Percentiles rank a stretch among this genome's conserved stretches.
phyloP scores from a whole-genome alignment of 108 stramenopile genomes.

The Asterionellopsis glacialis region DNA sequence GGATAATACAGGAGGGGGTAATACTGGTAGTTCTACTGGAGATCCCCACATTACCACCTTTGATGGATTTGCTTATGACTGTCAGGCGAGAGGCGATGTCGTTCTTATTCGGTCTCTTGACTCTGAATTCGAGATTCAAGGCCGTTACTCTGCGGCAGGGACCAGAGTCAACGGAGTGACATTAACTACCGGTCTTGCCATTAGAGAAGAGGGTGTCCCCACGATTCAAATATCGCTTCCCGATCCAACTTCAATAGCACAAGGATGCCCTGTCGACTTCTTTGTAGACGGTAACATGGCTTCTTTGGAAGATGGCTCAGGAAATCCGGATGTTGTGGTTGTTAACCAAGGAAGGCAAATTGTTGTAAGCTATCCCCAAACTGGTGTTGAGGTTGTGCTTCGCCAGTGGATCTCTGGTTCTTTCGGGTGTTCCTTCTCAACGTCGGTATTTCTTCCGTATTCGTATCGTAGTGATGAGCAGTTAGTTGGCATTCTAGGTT shows the following conservation, averaged over 20 bases:
- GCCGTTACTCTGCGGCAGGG: slow-evolving; percentile 6
- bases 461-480: neutral
- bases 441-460: neutral
- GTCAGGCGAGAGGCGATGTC: slow-evolving; percentile 21
- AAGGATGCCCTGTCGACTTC: neutral
- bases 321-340: neutral
- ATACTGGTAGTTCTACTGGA: slow-evolving; percentile 1
- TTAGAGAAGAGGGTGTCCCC: neutral
- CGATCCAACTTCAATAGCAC: neutral
- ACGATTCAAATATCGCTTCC: neutral
- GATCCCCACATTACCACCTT: slow-evolving; percentile 26
- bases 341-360: neutral
- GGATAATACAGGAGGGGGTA: too few species aligned
- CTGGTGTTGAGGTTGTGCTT: neutral
- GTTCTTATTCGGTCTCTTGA: slow-evolving; percentile 8
- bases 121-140: slow-evolving; percentile 16
- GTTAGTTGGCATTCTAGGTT: slow-evolving; percentile 11
- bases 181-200: neutral
- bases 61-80: slow-evolving; percentile 20
- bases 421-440: neutral
- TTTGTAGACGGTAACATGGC: neutral
- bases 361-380: neutral
- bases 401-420: too few species aligned
- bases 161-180: neutral
- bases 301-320: neutral